Conservation (phyloP, 331 rosid species). For the Cydonia oblonga region DNA sequence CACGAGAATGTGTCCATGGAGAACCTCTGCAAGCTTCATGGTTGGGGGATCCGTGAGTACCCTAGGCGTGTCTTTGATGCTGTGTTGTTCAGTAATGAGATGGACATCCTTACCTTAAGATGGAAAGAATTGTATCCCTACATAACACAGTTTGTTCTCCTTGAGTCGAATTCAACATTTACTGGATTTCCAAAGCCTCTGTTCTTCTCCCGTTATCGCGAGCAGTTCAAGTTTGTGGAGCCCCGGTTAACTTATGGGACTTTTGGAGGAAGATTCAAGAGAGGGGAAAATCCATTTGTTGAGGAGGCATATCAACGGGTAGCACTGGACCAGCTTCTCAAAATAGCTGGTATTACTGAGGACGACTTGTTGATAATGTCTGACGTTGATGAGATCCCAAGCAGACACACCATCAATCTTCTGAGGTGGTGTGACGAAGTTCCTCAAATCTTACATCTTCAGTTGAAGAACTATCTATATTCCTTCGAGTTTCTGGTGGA, state of each 20-base stretch:
- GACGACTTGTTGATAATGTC: conserved; percentile 97
- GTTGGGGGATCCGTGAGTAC: conserved; percentile 76
- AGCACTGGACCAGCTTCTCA: conserved; percentile 73
- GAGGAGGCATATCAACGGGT: conserved; percentile 94
- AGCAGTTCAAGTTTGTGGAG: conserved; percentile 56
- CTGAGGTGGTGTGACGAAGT: conserved; percentile 89
- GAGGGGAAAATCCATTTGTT: conserved; percentile 83
- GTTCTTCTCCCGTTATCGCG: conserved; percentile 41
- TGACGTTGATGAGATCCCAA: conserved; percentile 94
- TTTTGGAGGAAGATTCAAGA: conserved; percentile 69
- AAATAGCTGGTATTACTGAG: conserved; percentile 76
- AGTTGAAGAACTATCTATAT: conserved; percentile 79
- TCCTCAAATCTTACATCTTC: conserved; percentile 73
- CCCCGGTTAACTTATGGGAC: conserved; percentile 72
- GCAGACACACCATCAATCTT: conserved; percentile 82
- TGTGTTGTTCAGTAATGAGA: conserved; percentile 86
- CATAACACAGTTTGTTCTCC: conserved; percentile 72
- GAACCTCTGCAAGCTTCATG: conserved; percentile 83
- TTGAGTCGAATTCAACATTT: conserved; percentile 88
- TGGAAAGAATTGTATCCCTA: conserved; percentile 91
- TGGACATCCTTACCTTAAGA: conserved; percentile 71
- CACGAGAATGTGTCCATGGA: conserved; percentile 74
- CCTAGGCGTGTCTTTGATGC: conserved; percentile 97
- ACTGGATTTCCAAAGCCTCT: conserved; percentile 72
- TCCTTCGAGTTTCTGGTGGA: conserved; percentile 81